Base-by-base conservation (phyloP, 495 filamentous ascomycete genomes). In the Penicillium maclennaniae region DNA sequence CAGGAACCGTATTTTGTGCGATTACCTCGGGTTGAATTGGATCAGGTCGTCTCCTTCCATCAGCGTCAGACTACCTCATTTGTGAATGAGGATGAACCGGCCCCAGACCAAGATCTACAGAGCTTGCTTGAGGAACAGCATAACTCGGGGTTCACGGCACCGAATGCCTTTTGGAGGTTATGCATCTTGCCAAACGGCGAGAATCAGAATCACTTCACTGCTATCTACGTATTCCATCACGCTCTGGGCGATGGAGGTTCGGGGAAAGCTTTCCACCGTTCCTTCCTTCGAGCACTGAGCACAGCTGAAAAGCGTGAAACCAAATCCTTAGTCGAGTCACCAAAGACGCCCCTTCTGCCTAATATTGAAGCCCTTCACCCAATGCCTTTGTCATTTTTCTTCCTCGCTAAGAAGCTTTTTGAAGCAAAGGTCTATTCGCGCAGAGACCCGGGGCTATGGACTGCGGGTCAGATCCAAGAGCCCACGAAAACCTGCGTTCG, bases 1-100 rank as follows among this genome's bases (percentile, higher is more conserved):
- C 53, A 65, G 17, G 53, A 66, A n/a, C 63, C 76, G 0, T 71
- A 71, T 41, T 79, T 73, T 37, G 76, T 65, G 10, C 75, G 76
- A n/a, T 55, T 78, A 4, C 70, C 72, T 2, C 49, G 62, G 12
- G 65, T 79, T 25, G 57, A 78, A 36, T 60, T 80, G n/a, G 53
- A 61, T 19, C 59, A 66, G 8, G 51, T 65, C 28, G 62, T 78
- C 0, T 51, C 46, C 1, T 74, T 77, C 25, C 43, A 67, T 19
- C 31, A 62, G 10, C 68, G 70, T 2, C 47, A 55, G 42, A 41
- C n/a, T 53, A 61, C 28, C 47, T 28, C 15, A 15, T 1, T 0
- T 0, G 16, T 4, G 5, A 31, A 6, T 1, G 57, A 63, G 28
- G 49, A 47, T 27, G 66, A 72, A 28, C 52, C 46, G 0, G 17